Evolutionary conservation across 225 moss, liverwort and hornwort species (phyloP), one percentile per base, ranked within the genome.

Genomic region (Pseudoscleropodium purum): DNA sequence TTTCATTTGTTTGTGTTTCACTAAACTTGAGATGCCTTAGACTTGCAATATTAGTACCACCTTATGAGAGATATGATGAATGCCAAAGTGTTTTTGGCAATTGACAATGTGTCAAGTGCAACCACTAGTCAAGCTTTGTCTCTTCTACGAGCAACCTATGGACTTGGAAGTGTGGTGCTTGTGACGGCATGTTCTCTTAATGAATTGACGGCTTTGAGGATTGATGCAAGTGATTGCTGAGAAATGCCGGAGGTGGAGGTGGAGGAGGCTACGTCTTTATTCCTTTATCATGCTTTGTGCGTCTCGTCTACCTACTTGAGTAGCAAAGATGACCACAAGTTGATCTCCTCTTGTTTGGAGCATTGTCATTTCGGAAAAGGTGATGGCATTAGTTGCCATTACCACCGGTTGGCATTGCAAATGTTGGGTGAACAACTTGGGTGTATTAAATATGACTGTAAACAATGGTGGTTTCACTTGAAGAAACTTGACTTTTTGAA

Each of bases 241-340:
- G 92, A 92, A 45, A 90, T 92, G 87, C 92, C 69, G 4, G 85
- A 90, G 90, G 75, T 91, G 59, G 64, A 87, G 72, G 12, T 70
- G 8, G 87, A 79, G 1, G 89, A 91, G 37, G 89, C 80, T 0
- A 54, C 24, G 24, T 77, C 36, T 77, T 52, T 54, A 24, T 77
- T 77, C 24, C 54, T 77, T 54, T 45, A 87, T 82, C 88, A 90
- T 81, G 80, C 85, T 76, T 81, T 39, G 29, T 91, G 87, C 23
- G 47, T 89, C 34, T 83, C 77, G 61, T 13, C 19, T 2, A 10
- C 34, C 0, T 24, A 64, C 15, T 45, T 4, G 15, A 45, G 23
- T 12, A 54, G 15, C 4, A 7, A 54, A 20, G 77, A 52, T 24
- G 79, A 90, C 29, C 8, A 18, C 12, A 6, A 79, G 45, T 74